These are phyloP conservation scores for Vinca minor DNA, from an alignment of 257 asterid species.

Conservation along the genomic window DNA sequence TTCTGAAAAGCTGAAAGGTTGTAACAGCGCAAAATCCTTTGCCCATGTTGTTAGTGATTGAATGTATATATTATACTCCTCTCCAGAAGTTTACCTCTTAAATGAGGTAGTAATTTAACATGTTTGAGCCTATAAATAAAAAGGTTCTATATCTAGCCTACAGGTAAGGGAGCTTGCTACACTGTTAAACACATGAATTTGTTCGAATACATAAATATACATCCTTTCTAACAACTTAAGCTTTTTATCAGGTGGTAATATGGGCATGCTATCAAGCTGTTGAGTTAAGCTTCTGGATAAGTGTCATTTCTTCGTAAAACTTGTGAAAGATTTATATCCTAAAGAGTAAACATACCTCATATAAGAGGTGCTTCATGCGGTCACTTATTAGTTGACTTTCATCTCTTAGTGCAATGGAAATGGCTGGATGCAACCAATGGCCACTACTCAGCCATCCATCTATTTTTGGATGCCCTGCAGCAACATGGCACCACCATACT, in stretches of 20 bases:
- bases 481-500: constrained; percentile 97
- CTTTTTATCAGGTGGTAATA: background rate
- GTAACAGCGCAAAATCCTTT: too few species aligned
- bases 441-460: constrained; percentile 75
- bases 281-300: background rate
- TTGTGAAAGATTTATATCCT: constrained; percentile 10
- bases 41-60: too few species aligned
- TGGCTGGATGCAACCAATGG: constrained; percentile 93
- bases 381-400: constrained; percentile 90
- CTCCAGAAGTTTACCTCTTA: background rate
- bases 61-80: background rate
- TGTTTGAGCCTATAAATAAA: background rate
- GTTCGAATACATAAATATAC: too few species aligned
- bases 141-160: background rate
- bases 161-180: background rate
- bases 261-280: background rate
- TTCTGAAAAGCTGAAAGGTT: too few species aligned
- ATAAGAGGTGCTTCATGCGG: constrained; percentile 81
- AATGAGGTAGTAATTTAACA: background rate
- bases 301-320: background rate
- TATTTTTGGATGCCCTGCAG: constrained; percentile 67
- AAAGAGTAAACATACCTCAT: constrained; percentile 51
- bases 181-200: background rate
- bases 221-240: background rate
- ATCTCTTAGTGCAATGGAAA: constrained; percentile 74